Percentiles rank a stretch among this genome's conserved stretches.
These are phyloP conservation scores for Volvariella volvacea DNA, from an alignment of 1,284 basidiomycete genomes.

Conservation along the genomic window DNA sequence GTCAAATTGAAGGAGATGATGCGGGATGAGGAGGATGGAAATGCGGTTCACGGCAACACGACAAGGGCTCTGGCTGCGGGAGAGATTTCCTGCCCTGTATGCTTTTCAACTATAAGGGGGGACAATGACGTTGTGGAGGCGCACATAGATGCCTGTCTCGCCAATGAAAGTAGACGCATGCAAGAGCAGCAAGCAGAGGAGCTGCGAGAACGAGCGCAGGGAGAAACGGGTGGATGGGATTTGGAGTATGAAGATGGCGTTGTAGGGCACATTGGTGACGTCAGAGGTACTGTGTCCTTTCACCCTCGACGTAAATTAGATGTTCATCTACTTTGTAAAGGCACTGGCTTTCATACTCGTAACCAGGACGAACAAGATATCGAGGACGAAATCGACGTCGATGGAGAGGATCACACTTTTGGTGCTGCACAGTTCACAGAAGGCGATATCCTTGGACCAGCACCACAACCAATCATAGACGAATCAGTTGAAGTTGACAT, in stretches of 20 bases:
- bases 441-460: constrained; percentile 44
- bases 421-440: constrained; percentile 71
- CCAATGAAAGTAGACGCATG: constrained; percentile 40
- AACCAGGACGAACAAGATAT: constrained; percentile 50
- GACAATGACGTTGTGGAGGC: constrained; percentile 68
- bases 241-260: constrained; percentile 23
- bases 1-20: constrained; percentile 56
- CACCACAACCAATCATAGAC: constrained; percentile 16
- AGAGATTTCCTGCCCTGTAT: constrained; percentile 60
- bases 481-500: constrained; percentile 35
- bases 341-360: constrained; percentile 61
- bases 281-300: constrained; percentile 26
- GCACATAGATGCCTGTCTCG: constrained; percentile 70
- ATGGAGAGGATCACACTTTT: constrained; percentile 68
- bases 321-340: constrained; percentile 20
- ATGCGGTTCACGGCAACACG: constrained; percentile 19
- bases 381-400: constrained; percentile 72
- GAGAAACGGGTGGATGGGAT: constrained; percentile 28
- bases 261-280: constrained; percentile 33
- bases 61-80: constrained; percentile 22
- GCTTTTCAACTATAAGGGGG: constrained; percentile 46
- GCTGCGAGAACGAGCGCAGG: constrained; percentile 20
- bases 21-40: constrained; percentile 47
- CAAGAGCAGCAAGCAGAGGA: constrained; percentile 35
- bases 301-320: constrained; percentile 1